Conservation (phyloP, 345 rosid species). For the Acer negundo region DNA sequence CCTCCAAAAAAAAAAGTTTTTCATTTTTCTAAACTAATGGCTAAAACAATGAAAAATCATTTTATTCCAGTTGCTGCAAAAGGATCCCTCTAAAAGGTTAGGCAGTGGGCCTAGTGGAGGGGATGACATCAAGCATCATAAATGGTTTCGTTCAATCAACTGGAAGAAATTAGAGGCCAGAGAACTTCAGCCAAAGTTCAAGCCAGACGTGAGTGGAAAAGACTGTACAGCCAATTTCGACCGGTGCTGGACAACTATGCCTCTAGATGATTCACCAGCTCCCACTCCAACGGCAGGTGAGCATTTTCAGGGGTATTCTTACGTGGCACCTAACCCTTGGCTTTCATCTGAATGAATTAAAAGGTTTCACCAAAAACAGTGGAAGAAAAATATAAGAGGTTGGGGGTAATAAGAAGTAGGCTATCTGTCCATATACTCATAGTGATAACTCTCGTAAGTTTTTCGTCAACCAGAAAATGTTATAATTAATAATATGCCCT, state of each 20-base stretch:
- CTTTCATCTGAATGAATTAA: constrained; percentile 45
- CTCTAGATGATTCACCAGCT: constrained; percentile 69
- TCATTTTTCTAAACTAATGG: neutral
- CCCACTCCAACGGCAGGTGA: constrained; percentile 69
- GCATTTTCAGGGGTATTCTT: constrained; percentile 68
- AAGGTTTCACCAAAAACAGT: neutral
- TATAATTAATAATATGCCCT: neutral
- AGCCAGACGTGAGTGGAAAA: constrained; percentile 70
- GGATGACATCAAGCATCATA: constrained; percentile 58
- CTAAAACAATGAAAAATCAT: constrained; percentile 2
- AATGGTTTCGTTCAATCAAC: constrained; percentile 67
- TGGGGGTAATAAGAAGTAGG: neutral
- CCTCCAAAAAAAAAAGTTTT: neutral
- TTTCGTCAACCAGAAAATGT: neutral
- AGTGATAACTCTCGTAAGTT: constrained; percentile 13
- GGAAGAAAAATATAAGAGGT: neutral
- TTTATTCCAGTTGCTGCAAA: constrained; percentile 54
- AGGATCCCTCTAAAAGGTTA: constrained; percentile 69
- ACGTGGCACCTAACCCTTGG: constrained; percentile 74
- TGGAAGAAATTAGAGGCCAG: constrained; percentile 71
- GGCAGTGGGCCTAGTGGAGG: constrained; percentile 68
- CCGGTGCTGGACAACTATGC: constrained; percentile 77
- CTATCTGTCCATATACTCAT: neutral
- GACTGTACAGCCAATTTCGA: constrained; percentile 73
- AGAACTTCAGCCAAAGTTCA: constrained; percentile 61